Percentiles rank a stretch among this genome's conserved stretches.
phyloP scores from a whole-genome alignment of 1,284 basidiomycete species.

The Malassezia sympodialis region DNA sequence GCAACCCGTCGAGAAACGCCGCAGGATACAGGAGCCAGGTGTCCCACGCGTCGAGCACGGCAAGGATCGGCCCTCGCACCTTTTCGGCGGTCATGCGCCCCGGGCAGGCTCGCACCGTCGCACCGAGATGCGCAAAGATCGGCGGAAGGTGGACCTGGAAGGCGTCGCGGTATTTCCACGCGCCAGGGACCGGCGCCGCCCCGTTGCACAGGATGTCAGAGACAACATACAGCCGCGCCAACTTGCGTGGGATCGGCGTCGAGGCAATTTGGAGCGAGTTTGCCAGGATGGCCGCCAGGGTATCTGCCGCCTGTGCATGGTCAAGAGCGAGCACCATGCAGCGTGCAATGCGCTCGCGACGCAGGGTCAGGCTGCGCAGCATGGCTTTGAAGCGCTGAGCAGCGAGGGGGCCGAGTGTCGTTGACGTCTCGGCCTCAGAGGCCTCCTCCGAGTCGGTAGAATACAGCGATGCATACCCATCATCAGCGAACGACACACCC shows the following conservation, averaged over 20 bases:
- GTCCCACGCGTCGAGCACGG: conserved; percentile 85
- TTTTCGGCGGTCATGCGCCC: conserved; percentile 33
- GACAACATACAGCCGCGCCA: conserved; percentile 84
- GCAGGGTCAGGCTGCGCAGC: conserved; percentile 72
- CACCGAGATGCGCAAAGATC: conserved; percentile 34
- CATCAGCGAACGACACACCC: conserved; percentile 8
- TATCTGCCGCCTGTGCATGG: conserved; percentile 61
- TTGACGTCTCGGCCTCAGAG: conserved; percentile 66
- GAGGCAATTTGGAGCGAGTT: conserved; percentile 55
- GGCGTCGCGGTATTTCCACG: conserved; percentile 47
- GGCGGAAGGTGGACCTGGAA: conserved; percentile 23
- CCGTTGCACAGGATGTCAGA: conserved; percentile 97
- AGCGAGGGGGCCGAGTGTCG: conserved; percentile 61
- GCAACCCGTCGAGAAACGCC: conserved; percentile 59
- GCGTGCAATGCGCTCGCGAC: conserved; percentile 77
- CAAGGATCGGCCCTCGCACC: conserved; percentile 66
- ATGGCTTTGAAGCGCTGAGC: conserved; percentile 75
- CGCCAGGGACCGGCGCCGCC: conserved; percentile 68
- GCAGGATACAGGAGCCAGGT: conserved; percentile 65
- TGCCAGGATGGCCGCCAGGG: conserved; percentile 24
- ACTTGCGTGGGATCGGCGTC: conserved; percentile 87
- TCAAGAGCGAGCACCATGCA: conserved; percentile 92
- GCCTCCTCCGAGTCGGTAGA: conserved; percentile 92
- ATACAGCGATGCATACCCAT: conserved; percentile 54
- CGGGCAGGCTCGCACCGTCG: conserved; percentile 22